Conservation (phyloP, 139 green algal genomes). For the Limnomonas spitsbergensis region DNA sequence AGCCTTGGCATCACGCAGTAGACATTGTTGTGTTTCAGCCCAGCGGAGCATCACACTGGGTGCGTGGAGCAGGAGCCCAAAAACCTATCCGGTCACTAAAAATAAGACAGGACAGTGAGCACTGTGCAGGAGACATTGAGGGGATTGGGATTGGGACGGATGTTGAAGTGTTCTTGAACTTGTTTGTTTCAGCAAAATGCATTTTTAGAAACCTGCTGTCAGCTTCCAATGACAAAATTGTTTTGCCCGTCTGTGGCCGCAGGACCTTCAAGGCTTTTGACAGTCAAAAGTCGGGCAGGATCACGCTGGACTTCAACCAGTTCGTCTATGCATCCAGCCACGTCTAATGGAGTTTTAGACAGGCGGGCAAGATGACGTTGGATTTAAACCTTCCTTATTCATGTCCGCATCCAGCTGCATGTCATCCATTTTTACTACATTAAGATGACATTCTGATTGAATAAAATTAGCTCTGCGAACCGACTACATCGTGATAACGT, state of each 20-base stretch:
- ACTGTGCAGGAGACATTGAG: neutral
- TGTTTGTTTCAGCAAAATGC: neutral
- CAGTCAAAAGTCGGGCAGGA: conserved; percentile 17
- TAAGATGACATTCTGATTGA: neutral
- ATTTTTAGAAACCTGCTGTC: neutral
- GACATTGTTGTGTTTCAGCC: too few species aligned
- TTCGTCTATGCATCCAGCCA: conserved; percentile 38
- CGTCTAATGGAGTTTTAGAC: conserved; percentile 17
- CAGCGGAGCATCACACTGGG: too few species aligned
- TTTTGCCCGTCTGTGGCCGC: neutral
- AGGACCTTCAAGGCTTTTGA: conserved; percentile 57
- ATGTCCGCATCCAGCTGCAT: neutral
- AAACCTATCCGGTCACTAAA: neutral
- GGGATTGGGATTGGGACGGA: neutral
- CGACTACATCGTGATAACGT: neutral
- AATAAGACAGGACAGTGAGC: neutral
- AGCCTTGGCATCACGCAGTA: too few species aligned
- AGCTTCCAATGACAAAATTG: neutral
- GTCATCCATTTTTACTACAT: neutral
- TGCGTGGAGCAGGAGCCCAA: too few species aligned
- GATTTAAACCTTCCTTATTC: neutral
- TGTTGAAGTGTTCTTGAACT: neutral
- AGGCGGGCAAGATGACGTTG: too few species aligned
- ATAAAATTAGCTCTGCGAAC: neutral
- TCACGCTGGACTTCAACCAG: conserved; percentile 53